Evolutionary conservation across 1,284 basidiomycete species (phyloP), one percentile per base, ranked within the genome.

Genomic region (Thecaphora thlaspeos): DNA sequence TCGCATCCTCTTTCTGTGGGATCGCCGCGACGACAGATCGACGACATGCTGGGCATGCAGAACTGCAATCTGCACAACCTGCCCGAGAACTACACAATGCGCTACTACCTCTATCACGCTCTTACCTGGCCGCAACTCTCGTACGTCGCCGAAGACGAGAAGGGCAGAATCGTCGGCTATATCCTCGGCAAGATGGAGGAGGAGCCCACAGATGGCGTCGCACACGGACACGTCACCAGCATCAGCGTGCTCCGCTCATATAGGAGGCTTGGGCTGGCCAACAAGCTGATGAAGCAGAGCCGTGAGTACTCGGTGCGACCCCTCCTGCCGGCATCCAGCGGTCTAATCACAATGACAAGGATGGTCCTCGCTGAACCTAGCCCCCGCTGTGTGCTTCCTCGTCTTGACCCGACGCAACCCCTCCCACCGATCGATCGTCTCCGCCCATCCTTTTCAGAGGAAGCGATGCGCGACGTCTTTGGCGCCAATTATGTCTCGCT

Each of bases 71-170:
- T 77, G 53, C 73, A 76, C 52, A 75, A 76, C 38, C 68, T 77
- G 4, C 75, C 75, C 17, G 75, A 77, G 38, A 77, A 77, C 49
- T 77, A 77, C 52, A 76, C 75, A 43, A 60, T 77, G 52, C 57
- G 72, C 42, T 77, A 75, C 55, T 76, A 94, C 82, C 82, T 91
- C 45, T 91, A 90, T 78, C 90, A 94, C 75, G 83, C 86, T 8
- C 80, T 93, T 72, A 91, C 88, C 10, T 97, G 93, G 93, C 93
- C 93, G 1, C 87, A 91, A 64, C 82, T 96, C 21, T 94, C 91
- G 2, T 97, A 89, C 76, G 91, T 97, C 18, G 93, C 92, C 0
- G 91, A 94, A 74, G 90, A 94, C 72, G 84, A 86, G 56, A 87
- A 87, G 71, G 91, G 92, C 0, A 83, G 89, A 45, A 87, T 96